Conservation (phyloP, 2,329 filamentous ascomycete species). For the Chaetomiaceae sp. region DNA sequence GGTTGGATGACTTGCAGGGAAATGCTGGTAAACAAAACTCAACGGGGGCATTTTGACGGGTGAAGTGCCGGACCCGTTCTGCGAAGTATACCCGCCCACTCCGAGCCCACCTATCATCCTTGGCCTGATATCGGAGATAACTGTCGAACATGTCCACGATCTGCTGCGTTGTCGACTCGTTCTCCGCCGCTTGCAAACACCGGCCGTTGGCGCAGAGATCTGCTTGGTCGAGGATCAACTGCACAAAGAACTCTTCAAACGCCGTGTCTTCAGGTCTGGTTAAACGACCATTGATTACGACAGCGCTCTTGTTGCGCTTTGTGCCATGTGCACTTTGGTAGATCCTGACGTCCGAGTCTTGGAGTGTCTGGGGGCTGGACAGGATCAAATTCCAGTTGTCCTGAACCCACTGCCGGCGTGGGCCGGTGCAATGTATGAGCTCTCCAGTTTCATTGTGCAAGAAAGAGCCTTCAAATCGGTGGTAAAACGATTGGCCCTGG, state of each 20-base stretch:
- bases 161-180: background rate
- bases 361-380: background rate
- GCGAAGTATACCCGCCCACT: slow-evolving; percentile 16
- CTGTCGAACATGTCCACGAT: slow-evolving; percentile 20
- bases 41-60: slow-evolving; percentile 1
- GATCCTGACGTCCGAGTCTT: slow-evolving; percentile 5
- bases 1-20: slow-evolving; percentile 23
- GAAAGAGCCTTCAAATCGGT: slow-evolving; percentile 13
- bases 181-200: background rate
- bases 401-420: slow-evolving; percentile 7
- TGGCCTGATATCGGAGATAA: slow-evolving; percentile 19
- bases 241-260: slow-evolving; percentile 18
- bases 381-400: slow-evolving; percentile 12
- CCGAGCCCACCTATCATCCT: slow-evolving; percentile 14
- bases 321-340: background rate
- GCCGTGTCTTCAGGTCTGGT: background rate
- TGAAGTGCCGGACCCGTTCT: slow-evolving; percentile 18
- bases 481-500: slow-evolving; percentile 21
- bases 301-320: background rate
- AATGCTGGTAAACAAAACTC: slow-evolving; percentile 21
- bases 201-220: slow-evolving; percentile 8
- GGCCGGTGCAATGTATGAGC: slow-evolving; percentile 12
- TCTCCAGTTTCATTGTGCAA: background rate
- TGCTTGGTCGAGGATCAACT: slow-evolving; percentile 16
- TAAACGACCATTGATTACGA: background rate